These are phyloP conservation scores for Diversispora epigaea DNA, from an alignment of 192 early-diverging fungal genomes.

Conservation along the genomic window DNA sequence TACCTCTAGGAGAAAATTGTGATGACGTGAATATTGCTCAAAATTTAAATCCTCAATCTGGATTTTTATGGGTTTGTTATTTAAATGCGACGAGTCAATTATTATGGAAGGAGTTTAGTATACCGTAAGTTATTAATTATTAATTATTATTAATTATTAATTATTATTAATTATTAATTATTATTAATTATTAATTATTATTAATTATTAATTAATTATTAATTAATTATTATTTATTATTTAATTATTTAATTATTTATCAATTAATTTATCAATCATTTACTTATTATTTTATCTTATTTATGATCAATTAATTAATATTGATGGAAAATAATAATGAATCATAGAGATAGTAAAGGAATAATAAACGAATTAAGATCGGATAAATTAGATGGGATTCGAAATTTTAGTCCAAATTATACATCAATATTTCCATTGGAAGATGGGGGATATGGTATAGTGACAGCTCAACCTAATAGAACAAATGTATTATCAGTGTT, in stretches of 20 bases:
- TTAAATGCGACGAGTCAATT: background rate
- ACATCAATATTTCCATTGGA: background rate
- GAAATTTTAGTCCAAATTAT: background rate
- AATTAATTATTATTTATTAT: too few species aligned
- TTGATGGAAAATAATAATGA: too few species aligned
- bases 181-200: background rate
- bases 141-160: background rate
- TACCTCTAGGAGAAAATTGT: background rate
- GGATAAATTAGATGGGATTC: background rate
- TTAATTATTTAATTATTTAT: too few species aligned
- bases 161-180: background rate
- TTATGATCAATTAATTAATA: too few species aligned
- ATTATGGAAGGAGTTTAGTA: background rate
- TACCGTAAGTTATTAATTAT: background rate
- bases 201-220: background rate
- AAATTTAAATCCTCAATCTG: background rate
- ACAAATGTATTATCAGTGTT: background rate
- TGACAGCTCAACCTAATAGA: background rate
- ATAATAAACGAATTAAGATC: background rate
- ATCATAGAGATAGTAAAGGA: background rate
- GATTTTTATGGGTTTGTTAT: background rate
- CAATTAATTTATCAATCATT: too few species aligned
- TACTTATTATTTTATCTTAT: too few species aligned
- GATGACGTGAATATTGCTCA: background rate
- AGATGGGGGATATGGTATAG: constrained; percentile 7